Evolutionary conservation across 441 rosid genomes (phyloP), one percentile per base, ranked within the genome.

Genomic region (Pelargonium citronellum): DNA sequence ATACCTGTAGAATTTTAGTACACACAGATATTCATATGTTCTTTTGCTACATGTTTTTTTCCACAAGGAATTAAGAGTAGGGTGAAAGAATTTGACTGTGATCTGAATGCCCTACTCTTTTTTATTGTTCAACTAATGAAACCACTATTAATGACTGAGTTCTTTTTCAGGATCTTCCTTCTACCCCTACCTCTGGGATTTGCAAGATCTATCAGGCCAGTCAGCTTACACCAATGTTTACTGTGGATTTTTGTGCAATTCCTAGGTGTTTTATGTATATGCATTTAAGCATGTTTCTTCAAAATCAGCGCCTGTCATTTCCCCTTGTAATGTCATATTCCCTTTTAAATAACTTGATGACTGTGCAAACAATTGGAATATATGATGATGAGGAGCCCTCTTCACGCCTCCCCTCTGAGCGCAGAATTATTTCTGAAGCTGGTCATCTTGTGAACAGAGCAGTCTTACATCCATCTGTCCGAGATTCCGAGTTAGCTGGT

Each of bases 171-270:
- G 93, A 82, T 43, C 66, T 83, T 77, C 67, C 83, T 24, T 53
- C 73, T 17, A 15, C 74, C 34, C 66, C 37, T 72, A 71, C 80
- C 67, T 81, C 71, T 64, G 95, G 89, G 67, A 63, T 86, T 70
- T 95, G 96, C 95, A 88, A 82, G 85, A 71, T 92, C 72, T 89
- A 82, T 79, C 86, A 74, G 68, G 64, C 68, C 37, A 20, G 74
- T 71, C 75, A 77, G 66, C 44, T 49, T 75, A 68, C 79, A 24
- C 97, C 99, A 0, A 64, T 81, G 69, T 85, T 95, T 79, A 83
- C 86, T 43, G 82, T 84, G 75, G 92, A 89, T 75, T 95, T 89
- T 81, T 30, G 91, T 67, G 93, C 84, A 13, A 41, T 91, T 79
- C 96, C 96, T 67, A 73, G 62, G 19, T 90, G 83, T 80, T 95